Evolutionary conservation across 1,139 yeast species (phyloP), one percentile per base, ranked within the genome.

Genomic region (Geotrichum fermentans): DNA sequence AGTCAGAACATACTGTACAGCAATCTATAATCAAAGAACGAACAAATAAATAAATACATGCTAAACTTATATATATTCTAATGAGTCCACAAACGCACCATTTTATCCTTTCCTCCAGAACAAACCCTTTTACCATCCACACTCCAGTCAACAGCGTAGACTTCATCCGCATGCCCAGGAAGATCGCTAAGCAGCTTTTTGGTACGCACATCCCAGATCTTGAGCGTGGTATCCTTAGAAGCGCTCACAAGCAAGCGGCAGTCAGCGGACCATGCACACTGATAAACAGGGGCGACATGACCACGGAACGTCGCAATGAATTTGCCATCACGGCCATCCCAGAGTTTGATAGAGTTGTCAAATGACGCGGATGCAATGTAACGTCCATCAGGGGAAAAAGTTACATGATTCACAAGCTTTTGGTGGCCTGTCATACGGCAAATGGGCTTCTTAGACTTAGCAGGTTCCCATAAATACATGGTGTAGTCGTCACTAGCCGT

Each of bases 231-330:
- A 65, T 92, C 99, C 66, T 92, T 92, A 20, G 97, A 89, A 63
- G 96, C 86, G 62, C 96, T 84, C 6, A 90, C 98, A 51, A 92
- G 72, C 42, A 92, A 72, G 56, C 98, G 74, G 65, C 92, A 86
- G 64, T 92, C 99, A 1, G 96, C 83, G 2, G 97, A 88, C 99
- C 99, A 92, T 0, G 97, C 89, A n/a, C 96, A 89, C 69, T 90
- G 97, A 65, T 92, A 92, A 0, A 92, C 98, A 2, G 97, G 89
- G 0, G 97, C 97, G 52, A 92, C 99, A 65, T 92, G 98, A 2
- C 98, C 98, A 57, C 98, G 75, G 61, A 94, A 80, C 0, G 97
- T 89, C 5, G 95, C 81, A 38, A 92, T 69, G 58, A 90, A 92
- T 49, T 85, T 85, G 35, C 98, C 98, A 53, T 86, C 84, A 56